phyloP scores from a whole-genome alignment of 768 basidiomycete genomes.

The Sarcodon aspratus region DNA sequence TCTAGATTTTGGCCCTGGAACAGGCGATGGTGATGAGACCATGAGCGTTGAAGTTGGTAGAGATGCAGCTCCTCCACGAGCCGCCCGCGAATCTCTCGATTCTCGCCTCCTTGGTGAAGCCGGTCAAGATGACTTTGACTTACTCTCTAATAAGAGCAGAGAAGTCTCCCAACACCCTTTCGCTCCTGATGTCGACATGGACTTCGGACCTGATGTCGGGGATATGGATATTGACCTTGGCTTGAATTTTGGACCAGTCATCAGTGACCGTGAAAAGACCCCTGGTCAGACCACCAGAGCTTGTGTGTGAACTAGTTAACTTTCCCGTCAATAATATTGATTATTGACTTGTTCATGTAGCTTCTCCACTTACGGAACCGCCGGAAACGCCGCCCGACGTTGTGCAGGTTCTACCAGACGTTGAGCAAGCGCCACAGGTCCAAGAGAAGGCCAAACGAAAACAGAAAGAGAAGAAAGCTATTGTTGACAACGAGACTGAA shows the following conservation, averaged over 20 bases:
- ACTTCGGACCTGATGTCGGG: constrained; percentile 38
- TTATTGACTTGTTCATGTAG: constrained; percentile 22
- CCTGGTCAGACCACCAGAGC: constrained; percentile 58
- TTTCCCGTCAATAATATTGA: too few species aligned
- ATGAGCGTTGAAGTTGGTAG: constrained; percentile 71
- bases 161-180: constrained; percentile 61
- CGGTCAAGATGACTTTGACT: constrained; percentile 43
- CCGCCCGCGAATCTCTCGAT: constrained; percentile 43
- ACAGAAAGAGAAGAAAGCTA: constrained; percentile 72
- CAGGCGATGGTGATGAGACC: constrained; percentile 28
- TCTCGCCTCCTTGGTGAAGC: constrained; percentile 45
- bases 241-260: constrained; percentile 45
- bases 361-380: constrained; percentile 65
- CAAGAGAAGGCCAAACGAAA: constrained; percentile 27
- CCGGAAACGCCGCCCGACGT: constrained; percentile 72
- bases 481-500: constrained; percentile 87
- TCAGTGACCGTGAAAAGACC: constrained; percentile 34
- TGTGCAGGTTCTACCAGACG: constrained; percentile 34
- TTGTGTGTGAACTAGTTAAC: constrained; percentile 31
- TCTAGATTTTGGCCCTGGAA: constrained; percentile 56
- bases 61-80: constrained; percentile 43
- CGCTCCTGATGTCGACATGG: constrained; percentile 37
- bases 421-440: constrained; percentile 18
- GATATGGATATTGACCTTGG: constrained; percentile 57
- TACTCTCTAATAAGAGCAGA: constrained; percentile 53